Evolutionary conservation across 1,284 basidiomycete species (phyloP), one percentile per base, ranked within the genome.

Genomic region (Trametes hirsuta): DNA sequence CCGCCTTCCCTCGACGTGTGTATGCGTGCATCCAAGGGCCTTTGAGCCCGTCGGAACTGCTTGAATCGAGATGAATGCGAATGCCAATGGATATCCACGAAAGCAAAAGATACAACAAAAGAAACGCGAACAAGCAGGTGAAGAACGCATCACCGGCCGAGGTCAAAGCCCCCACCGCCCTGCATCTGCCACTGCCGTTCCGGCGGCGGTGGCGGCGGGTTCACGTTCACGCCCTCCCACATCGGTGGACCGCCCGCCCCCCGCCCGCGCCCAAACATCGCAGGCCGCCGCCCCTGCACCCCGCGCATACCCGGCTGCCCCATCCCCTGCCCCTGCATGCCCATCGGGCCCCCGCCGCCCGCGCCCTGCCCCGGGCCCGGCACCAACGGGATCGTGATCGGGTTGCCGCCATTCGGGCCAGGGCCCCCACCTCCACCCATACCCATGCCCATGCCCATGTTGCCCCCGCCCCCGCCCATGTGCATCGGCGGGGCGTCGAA

Each of bases 201-300:
- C 4, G 15, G 42, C 39, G 39, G 49, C 35, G 55, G 55, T 12
- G 54, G 59, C 39, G 49, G 41, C n/a, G 42, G 41, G 48, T 18
- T 18, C 18, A 50, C 62, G 57, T 42, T 59, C 58, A 53, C 15
- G 35, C 56, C 59, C 11, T 66, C 67, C 66, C 67, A 68, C 22
- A 65, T 36, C 48, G 61, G 61, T 18, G 61, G 66, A 6, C 61
- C 66, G 5, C 73, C 73, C 37, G 71, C 62, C 39, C 72, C 72
- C n/a, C 72, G 67, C 51, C 62, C 58, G 15, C 68, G 61, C 18
- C 70, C 72, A 59, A 74, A 71, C 69, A 74, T 73, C 53, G 70
- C 67, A 14, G 72, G 64, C 60, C 72, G 61, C 55, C 72, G 67
- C 24, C 65, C 71, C 61, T 67, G 69, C 58, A 56, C 59, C n/a